phyloP scores from a whole-genome alignment of 1,284 basidiomycete species.

The Sanghuangporus weigelae region DNA sequence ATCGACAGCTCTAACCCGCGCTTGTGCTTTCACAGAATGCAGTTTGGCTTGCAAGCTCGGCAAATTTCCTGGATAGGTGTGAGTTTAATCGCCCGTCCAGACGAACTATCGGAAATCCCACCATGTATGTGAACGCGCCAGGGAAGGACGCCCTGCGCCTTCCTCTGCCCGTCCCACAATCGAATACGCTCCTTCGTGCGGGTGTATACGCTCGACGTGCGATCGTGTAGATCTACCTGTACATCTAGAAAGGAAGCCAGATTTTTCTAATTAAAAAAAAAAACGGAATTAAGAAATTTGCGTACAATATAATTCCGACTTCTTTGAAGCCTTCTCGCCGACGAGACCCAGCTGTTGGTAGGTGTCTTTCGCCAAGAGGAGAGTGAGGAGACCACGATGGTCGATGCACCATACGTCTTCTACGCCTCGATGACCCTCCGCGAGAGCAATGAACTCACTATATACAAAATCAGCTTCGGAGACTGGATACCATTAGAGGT shows the following conservation, averaged over 20 bases:
- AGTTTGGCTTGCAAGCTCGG: not conserved
- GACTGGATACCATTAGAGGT: not conserved
- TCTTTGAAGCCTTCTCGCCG: conserved; percentile 41
- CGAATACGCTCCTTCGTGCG: conserved; percentile 11
- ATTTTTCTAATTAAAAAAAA: not conserved
- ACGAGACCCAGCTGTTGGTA: conserved; percentile 55
- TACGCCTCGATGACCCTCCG: conserved; percentile 15
- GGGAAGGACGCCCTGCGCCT: not conserved
- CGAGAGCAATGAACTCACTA: conserved; percentile 10
- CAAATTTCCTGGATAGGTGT: not conserved
- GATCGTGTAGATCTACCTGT: conserved; percentile 11
- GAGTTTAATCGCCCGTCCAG: not conserved
- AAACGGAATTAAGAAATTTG: conserved; percentile 4
- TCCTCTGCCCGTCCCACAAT: conserved; percentile 12
- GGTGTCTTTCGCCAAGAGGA: conserved; percentile 47
- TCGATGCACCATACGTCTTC: conserved; percentile 66
- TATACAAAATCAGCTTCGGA: not conserved
- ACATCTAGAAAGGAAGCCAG: not conserved
- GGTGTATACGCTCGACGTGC: conserved; percentile 2
- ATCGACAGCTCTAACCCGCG: not conserved
- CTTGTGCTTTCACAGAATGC: not conserved
- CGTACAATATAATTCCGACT: conserved; percentile 35
- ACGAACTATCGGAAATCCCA: not conserved
- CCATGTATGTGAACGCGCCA: conserved; percentile 6
- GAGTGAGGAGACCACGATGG: conserved; percentile 46